phyloP scores from a whole-genome alignment of 306 rosid species.

The Malus asiatica region DNA sequence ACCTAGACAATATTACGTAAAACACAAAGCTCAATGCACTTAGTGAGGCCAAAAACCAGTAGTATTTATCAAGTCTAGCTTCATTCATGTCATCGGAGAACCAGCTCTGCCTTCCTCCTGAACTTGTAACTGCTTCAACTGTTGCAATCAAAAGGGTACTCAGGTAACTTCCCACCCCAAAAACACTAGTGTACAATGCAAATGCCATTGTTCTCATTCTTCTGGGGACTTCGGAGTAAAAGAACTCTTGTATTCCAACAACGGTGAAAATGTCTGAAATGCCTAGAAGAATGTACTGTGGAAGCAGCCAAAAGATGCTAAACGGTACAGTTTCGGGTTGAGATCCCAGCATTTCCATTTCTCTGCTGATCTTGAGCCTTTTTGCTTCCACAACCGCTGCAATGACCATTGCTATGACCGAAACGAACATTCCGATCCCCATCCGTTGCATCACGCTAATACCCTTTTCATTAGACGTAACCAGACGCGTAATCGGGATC shows the following conservation, averaged over 20 bases:
- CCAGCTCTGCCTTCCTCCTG: slow-evolving; percentile 58
- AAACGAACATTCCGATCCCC: slow-evolving; percentile 94
- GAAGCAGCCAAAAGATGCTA: slow-evolving; percentile 83
- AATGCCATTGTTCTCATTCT: slow-evolving; percentile 83
- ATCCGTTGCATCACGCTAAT: slow-evolving; percentile 77
- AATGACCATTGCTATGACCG: slow-evolving; percentile 67
- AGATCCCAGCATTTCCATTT: slow-evolving; percentile 26
- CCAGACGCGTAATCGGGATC: slow-evolving; percentile 55
- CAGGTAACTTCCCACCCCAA: slow-evolving; percentile 89
- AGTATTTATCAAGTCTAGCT: slow-evolving; percentile 70
- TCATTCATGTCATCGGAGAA: slow-evolving; percentile 77
- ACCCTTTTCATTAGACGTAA: slow-evolving; percentile 54
- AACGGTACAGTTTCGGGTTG: slow-evolving; percentile 33
- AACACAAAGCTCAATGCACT: slow-evolving; percentile 44
- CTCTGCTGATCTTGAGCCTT: slow-evolving; percentile 46
- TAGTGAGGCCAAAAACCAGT: slow-evolving; percentile 64
- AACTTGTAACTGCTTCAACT: slow-evolving; percentile 43
- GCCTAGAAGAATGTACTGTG: slow-evolving; percentile 81
- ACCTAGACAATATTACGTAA: slow-evolving; percentile 51
- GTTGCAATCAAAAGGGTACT: slow-evolving; percentile 69
- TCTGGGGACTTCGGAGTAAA: slow-evolving; percentile 70
- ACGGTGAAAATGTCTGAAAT: slow-evolving; percentile 87
- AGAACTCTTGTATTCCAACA: slow-evolving; percentile 96
- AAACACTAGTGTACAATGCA: slow-evolving; percentile 75
- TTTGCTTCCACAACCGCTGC: slow-evolving; percentile 75